Base-by-base conservation (phyloP, 306 rosid genomes). In the Medicago ruthenica region DNA sequence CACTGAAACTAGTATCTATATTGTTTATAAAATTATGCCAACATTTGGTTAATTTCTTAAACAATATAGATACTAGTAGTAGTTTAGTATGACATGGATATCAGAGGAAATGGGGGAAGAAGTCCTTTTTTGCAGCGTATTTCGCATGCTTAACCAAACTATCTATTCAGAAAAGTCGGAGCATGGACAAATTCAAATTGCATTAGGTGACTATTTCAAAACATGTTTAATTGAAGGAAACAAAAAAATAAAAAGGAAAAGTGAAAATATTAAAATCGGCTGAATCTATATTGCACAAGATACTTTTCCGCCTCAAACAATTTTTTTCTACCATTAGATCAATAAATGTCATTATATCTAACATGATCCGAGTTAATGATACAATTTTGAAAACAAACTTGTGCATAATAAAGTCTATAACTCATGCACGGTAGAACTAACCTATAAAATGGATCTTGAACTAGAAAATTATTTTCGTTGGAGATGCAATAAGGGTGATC, bases 81-180 rank as follows among this genome's bases (percentile, higher is more conserved):
- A 27, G n/a, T 22, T 58, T 58, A 24, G 24, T 24, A 27, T 54
- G 60, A 41, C 11, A 42, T 21, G 4, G 58, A 71, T 71, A 47
- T 2, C 2, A 5, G 5, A 18, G n/a, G 31, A 36, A 16, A 24
- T 34, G 16, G 12, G 12, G 40, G 59, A 54, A 2, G 34, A 10
- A n/a, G 51, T 11, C 31, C 62, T 6, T 12, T 36, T 7, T 5
- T 24, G 44, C 59, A 44, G 16, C 54, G 34, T 62, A 21, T 50
- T 42, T 41, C 12, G 73, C 31, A n/a, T 70, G 84, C 36, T 18
- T 51, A 18, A 70, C 81, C 78, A 20, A 76, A 75, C 67, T 9
- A 27, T 1, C 61, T 8, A 24, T 9, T 40, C 17, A 3, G 67
- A 61, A 14, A 61, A 31, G 7, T 61, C 42, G 41, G 44, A 61